These are phyloP conservation scores for Neurospora sp. DNA, from an alignment of 495 filamentous ascomycete genomes.

Conservation along the genomic window DNA sequence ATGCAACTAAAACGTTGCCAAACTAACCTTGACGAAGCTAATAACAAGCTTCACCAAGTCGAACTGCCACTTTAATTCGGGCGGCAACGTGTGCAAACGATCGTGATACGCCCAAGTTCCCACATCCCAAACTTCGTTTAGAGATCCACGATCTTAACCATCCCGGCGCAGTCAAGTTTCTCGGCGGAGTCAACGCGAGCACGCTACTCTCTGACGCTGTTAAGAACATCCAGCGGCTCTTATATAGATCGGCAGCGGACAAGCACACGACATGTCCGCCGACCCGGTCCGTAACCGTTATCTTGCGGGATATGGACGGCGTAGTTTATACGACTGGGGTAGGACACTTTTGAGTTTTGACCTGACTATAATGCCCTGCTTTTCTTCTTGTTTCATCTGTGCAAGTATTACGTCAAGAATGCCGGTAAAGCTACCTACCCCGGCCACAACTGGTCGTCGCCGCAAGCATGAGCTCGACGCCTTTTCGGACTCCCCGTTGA, in stretches of 20 bases:
- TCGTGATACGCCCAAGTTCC: constrained; percentile 17
- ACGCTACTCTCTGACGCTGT: constrained; percentile 51
- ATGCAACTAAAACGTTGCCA: no score
- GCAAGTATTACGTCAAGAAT: no score
- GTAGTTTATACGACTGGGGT: constrained; percentile 81
- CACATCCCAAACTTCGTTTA: constrained; percentile 57
- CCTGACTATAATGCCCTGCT: background rate
- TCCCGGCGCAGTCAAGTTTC: constrained; percentile 51
- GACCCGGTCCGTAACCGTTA: constrained; percentile 71
- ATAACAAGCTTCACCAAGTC: no score
- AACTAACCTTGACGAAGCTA: no score
- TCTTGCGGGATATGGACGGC: constrained; percentile 67
- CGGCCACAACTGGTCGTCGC: no score
- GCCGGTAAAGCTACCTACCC: no score
- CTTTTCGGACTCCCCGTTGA: no score
- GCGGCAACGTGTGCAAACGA: background rate
- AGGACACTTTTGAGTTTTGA: background rate
- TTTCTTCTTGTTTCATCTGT: background rate
- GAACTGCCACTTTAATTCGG: no score
- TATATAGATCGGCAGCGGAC: constrained; percentile 44
- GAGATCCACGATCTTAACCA: constrained; percentile 61
- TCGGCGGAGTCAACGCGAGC: constrained; percentile 46
- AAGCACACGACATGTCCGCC: constrained; percentile 31
- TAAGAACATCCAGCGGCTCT: constrained; percentile 48
- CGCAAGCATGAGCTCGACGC: no score